Evolutionary conservation across 2,329 filamentous ascomycete species (phyloP).

Genomic region (Trichoderma sp.): DNA sequence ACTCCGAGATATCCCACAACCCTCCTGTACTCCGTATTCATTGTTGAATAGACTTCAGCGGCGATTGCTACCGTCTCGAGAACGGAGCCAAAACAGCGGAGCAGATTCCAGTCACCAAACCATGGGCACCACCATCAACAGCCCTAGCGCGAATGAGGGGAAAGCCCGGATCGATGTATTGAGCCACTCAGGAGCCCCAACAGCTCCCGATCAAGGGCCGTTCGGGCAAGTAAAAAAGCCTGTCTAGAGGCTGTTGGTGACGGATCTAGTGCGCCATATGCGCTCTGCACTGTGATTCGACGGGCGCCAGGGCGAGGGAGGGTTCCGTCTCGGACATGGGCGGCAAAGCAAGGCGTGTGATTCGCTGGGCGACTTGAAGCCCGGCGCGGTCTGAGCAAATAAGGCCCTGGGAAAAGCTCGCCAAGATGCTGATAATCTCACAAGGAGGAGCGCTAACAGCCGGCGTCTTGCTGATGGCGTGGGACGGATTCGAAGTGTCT

Average conservation of each 20-base stretch:
- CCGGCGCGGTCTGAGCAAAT: neutral
- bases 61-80: neutral
- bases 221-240: slow-evolving; percentile 1
- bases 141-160: neutral
- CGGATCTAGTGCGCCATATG: neutral
- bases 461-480: neutral
- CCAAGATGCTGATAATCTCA: neutral
- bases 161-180: neutral
- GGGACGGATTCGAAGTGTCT: neutral
- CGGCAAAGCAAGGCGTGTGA: slow-evolving; percentile 23
- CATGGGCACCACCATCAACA: neutral
- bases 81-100: neutral
- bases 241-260: slow-evolving; percentile 17
- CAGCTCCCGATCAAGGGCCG: slow-evolving; percentile 3
- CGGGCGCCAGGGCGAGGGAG: slow-evolving; percentile 5
- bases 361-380: slow-evolving; percentile 18
- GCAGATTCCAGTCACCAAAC: neutral
- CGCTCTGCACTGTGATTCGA: slow-evolving; percentile 22
- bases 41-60: neutral
- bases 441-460: neutral
- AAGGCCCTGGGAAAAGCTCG: neutral
- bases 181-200: slow-evolving; percentile 15
- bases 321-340: slow-evolving; percentile 20
- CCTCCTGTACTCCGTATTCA: no score
- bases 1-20: neutral